Evolutionary conservation across 1,284 basidiomycete genomes (phyloP).

Genomic region (Apiotrichum mycotoxinovorans): DNA sequence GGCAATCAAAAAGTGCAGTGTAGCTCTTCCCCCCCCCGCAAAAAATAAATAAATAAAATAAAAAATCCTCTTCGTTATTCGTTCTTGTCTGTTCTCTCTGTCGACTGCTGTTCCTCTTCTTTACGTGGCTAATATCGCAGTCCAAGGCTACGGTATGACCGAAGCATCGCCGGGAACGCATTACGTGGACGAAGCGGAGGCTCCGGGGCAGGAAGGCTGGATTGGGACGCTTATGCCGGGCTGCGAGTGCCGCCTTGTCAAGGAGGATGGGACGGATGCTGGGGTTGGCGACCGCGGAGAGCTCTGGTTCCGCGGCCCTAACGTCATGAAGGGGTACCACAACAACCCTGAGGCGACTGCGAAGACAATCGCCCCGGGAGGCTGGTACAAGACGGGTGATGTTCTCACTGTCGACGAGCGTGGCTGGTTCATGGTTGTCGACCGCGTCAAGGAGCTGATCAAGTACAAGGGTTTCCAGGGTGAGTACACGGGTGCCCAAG

Average conservation of each 20-base stretch:
- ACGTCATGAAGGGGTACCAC: conserved; percentile 69
- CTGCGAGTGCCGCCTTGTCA: conserved; percentile 69
- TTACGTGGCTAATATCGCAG: conserved; percentile 23
- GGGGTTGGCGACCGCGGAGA: conserved; percentile 65
- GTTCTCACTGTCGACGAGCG: conserved; percentile 57
- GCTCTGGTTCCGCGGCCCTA: conserved; percentile 72
- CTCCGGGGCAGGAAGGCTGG: conserved; percentile 54
- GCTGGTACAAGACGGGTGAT: conserved; percentile 84
- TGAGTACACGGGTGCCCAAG: neutral
- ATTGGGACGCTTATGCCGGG: conserved; percentile 73
- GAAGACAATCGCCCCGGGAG: conserved; percentile 60
- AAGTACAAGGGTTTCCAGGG: conserved; percentile 61
- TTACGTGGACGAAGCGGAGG: conserved; percentile 21
- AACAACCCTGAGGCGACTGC: conserved; percentile 65
- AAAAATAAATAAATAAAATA: no score
- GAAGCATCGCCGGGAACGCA: conserved; percentile 49
- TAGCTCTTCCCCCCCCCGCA: no score
- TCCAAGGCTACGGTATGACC: conserved; percentile 53
- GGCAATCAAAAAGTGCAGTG: no score
- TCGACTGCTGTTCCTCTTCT: no score
- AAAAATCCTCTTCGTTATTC: no score
- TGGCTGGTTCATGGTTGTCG: conserved; percentile 54
- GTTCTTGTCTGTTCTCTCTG: no score
- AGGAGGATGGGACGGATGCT: conserved; percentile 48
- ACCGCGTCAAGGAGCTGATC: conserved; percentile 69